phyloP scores from a whole-genome alignment of 2,329 filamentous ascomycete species.

The Trichophyton simii region DNA sequence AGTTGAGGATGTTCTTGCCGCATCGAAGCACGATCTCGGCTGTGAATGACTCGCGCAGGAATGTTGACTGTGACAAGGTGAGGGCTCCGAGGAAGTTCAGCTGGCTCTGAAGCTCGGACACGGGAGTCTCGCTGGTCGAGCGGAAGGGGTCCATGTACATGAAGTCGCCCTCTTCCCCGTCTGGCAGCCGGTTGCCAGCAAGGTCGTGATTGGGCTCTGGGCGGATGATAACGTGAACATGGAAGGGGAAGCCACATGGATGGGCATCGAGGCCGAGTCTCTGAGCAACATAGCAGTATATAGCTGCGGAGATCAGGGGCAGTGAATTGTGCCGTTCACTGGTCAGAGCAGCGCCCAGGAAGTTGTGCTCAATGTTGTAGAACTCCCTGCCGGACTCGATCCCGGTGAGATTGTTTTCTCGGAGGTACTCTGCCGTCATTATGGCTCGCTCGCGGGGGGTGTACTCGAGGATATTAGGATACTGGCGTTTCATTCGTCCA shows the following conservation, averaged over 20 bases:
- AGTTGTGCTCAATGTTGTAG: constrained; percentile 71
- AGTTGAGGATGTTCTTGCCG: constrained; percentile 67
- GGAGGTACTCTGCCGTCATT: constrained; percentile 56
- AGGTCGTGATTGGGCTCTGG: constrained; percentile 49
- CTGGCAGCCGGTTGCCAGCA: constrained; percentile 35
- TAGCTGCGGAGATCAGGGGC: constrained; percentile 73
- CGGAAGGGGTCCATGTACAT: constrained; percentile 83
- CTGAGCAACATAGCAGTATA: constrained; percentile 69
- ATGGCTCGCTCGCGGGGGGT: constrained; percentile 57
- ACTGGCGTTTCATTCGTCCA: constrained; percentile 40
- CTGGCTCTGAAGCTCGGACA: constrained; percentile 46
- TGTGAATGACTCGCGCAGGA: constrained; percentile 52
- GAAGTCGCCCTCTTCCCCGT: constrained; percentile 27
- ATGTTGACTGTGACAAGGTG: constrained; percentile 31
- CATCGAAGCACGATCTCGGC: constrained; percentile 61
- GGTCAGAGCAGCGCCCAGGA: constrained; percentile 69
- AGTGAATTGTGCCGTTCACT: constrained; percentile 64
- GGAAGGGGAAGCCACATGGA: constrained; percentile 70
- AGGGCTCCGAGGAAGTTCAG: constrained; percentile 43
- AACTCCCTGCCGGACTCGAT: constrained; percentile 58
- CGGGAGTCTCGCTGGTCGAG: constrained; percentile 52
- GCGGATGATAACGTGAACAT: constrained; percentile 69
- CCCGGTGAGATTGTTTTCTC: constrained; percentile 55
- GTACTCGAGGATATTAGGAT: constrained; percentile 43
- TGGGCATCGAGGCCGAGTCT: constrained; percentile 63